Conservation (phyloP, 805 yeast genomes). For the Pichia exigua region DNA sequence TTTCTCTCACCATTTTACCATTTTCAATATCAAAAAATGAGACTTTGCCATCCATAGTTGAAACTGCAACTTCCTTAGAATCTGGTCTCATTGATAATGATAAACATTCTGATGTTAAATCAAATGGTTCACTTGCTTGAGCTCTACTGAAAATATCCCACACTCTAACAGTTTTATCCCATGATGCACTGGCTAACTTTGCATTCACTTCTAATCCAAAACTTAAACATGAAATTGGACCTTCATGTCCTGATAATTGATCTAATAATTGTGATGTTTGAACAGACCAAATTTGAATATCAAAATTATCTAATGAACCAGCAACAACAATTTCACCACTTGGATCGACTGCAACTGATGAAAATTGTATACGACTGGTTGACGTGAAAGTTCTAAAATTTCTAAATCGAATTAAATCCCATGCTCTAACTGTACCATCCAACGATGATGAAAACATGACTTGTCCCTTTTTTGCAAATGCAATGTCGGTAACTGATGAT, state of each 20-base stretch:
- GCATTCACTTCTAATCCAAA: conserved; percentile 70
- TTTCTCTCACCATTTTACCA: conserved; percentile 71
- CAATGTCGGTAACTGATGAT: conserved; percentile 80
- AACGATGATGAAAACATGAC: conserved; percentile 85
- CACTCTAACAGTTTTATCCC: conserved; percentile 92
- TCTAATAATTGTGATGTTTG: conserved; percentile 91
- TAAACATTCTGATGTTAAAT: conserved; percentile 75
- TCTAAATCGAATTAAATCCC: conserved; percentile 90
- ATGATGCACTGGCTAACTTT: conserved; percentile 80
- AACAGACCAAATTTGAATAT: conserved; percentile 93
- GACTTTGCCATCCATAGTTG: conserved; percentile 84
- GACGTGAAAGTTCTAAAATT: conserved; percentile 94
- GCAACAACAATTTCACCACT: conserved; percentile 96
- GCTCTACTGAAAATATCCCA: conserved; percentile 90
- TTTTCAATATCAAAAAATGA: conserved; percentile 75
- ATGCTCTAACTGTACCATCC: conserved; percentile 96
- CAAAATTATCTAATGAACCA: conserved; percentile 83
- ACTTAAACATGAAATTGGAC: conserved; percentile 82
- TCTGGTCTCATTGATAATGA: conserved; percentile 84
- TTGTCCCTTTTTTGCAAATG: conserved; percentile 83
- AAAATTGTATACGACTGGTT: conserved; percentile 79
- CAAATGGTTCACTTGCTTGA: conserved; percentile 85
- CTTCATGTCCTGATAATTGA: conserved; percentile 86
- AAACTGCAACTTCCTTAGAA: conserved; percentile 81
- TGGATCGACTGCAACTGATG: conserved; percentile 88